Base-by-base conservation (phyloP, 257 asterid species). In the Eucommia ulmoides region DNA sequence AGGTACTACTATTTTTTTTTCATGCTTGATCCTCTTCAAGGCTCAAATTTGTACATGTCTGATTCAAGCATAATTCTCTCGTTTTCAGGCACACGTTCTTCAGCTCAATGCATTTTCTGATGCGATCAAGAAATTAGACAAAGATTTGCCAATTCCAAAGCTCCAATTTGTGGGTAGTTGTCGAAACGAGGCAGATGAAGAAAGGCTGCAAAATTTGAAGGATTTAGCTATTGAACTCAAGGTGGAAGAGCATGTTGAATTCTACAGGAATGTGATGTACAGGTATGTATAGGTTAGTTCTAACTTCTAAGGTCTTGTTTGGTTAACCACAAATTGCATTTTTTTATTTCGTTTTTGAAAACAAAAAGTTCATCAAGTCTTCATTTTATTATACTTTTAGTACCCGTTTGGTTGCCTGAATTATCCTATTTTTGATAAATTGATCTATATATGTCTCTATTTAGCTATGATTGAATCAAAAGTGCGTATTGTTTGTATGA, bases 141-240 rank as follows among this genome's bases (percentile, higher is more conserved):
- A 70, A 46, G 63, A 73, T 64, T 49, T 72, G 22, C 84, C 84
- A 20, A 77, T 79, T 54, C 93, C 96, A 7, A 83, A 66, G 64
- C 85, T 91, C 55, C 93, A 77, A 64, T 72, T 91, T 65, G 95
- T 91, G 51, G 96, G 96, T 52, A 81, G 99, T 66, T 91, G 99
- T 71, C 70, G 99, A 68, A 91, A 91, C 67, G 94, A 77, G 73
- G 93, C 95, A 21, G 99, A 91, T 55, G 94, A 83, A 59, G 77
- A 74, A 64, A 81, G 96, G 72, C 68, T 86, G 79, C 94, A 83
- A 66, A 61, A 69, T 71, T 67, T 91, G 67, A 77, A 70, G 72
- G 86, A 83, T 58, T 88, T 58, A 59, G 71, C 96, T 52, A 72
- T 56, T 23, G 75, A 77, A 71, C 74, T 91, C 68, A 65, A 77